A percentile compares a stretch with the other conserved stretches of the same genome.
Conservation (phyloP, 768 basidiomycete species). For the Xerocomellus intermedius region DNA sequence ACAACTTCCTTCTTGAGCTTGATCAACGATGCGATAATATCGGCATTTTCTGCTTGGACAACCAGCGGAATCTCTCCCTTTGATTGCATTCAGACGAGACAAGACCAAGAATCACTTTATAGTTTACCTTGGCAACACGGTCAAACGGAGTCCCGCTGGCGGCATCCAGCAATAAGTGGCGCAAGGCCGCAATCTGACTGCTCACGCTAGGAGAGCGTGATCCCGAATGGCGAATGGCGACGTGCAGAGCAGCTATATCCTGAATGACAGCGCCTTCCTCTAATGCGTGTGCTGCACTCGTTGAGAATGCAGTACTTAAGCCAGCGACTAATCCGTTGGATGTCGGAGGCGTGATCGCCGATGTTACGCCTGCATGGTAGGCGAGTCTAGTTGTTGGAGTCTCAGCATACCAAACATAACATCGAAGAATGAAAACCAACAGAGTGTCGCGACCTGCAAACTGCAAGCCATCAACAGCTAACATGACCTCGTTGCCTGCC, state of each 20-base stretch:
- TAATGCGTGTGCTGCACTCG: constrained; percentile 54
- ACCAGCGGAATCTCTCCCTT: constrained; percentile 76
- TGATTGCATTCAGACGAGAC: not conserved
- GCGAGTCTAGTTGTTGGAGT: constrained; percentile 49
- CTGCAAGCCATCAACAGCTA: constrained; percentile 71
- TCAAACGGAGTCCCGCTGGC: constrained; percentile 32
- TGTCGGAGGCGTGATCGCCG: constrained; percentile 56
- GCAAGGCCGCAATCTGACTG: constrained; percentile 75
- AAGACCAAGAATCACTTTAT: not conserved
- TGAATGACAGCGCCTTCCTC: constrained; percentile 58
- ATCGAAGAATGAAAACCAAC: constrained; percentile 34
- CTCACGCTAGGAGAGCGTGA: constrained; percentile 56
- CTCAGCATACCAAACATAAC: not conserved
- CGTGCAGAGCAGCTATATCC: constrained; percentile 59
- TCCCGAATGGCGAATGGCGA: constrained; percentile 49
- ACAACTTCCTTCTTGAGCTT: constrained; percentile 66
- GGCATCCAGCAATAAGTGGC: constrained; percentile 54
- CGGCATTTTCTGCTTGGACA: constrained; percentile 71
- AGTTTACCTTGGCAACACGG: constrained; percentile 43
- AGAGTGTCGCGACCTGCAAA: constrained; percentile 60
- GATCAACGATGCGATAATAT: constrained; percentile 77
- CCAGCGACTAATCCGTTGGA: constrained; percentile 54
- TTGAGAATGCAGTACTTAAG: constrained; percentile 56
- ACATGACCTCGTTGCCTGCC: constrained; percentile 40
- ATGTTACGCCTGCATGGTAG: constrained; percentile 63